A percentile compares a stretch with the other conserved stretches of the same genome.
These are phyloP conservation scores for Sarcodon aspratus DNA, from an alignment of 768 basidiomycete genomes.

Conservation along the genomic window DNA sequence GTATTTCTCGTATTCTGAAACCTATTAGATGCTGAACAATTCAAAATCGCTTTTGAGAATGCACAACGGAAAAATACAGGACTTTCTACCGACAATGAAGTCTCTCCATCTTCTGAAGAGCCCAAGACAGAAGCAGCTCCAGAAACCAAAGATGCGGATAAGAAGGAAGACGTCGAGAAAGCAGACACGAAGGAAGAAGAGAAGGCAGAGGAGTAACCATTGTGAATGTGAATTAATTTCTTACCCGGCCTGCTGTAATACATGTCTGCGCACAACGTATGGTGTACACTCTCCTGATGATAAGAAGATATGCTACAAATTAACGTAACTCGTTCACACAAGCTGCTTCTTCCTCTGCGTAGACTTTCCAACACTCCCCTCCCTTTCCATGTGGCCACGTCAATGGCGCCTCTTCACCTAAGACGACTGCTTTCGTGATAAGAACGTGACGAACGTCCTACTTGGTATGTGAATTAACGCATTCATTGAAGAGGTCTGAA, in stretches of 20 bases:
- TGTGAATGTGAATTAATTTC: constrained; percentile 4
- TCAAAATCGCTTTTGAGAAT: constrained; percentile 83
- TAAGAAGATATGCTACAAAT: neutral
- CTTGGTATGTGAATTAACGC: constrained; percentile 4
- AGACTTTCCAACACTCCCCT: constrained; percentile 64
- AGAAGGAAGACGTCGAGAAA: constrained; percentile 20
- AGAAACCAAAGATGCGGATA: constrained; percentile 12
- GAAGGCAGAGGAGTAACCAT: constrained; percentile 17
- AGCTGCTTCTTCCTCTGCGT: constrained; percentile 52
- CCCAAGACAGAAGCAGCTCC: constrained; percentile 12
- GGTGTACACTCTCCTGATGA: neutral
- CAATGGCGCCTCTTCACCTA: constrained; percentile 45
- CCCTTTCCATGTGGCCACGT: constrained; percentile 70
- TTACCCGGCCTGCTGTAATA: neutral
- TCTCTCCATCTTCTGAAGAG: constrained; percentile 10
- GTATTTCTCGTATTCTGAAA: neutral
- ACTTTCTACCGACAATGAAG: constrained; percentile 18
- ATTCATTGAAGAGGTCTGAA: neutral
- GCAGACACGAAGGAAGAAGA: constrained; percentile 16
- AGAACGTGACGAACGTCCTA: constrained; percentile 78
- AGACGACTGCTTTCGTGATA: constrained; percentile 61
- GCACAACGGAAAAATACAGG: constrained; percentile 64
- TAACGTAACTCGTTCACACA: constrained; percentile 3
- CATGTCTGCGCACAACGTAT: neutral
- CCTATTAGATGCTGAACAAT: constrained; percentile 63